phyloP scores from a whole-genome alignment of 495 filamentous ascomycete species.

The Trichoderma asperelloides region DNA sequence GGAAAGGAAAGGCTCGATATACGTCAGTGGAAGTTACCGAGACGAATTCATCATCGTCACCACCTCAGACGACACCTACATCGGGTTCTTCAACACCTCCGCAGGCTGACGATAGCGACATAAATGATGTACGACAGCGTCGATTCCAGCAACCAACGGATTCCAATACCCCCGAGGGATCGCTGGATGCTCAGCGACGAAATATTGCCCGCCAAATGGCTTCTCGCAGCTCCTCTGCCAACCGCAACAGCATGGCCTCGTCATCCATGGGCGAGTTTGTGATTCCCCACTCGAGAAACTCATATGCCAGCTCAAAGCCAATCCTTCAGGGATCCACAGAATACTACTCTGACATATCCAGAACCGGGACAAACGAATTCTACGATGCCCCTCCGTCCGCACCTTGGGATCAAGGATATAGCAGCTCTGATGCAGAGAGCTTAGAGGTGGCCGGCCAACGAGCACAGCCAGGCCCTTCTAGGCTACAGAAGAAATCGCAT shows the following conservation, averaged over 20 bases:
- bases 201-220: neutral
- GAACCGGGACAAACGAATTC: neutral
- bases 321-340: neutral
- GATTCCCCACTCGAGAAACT: neutral
- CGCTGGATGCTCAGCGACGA: neutral
- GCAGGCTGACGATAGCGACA: neutral
- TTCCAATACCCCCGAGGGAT: neutral
- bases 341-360: neutral
- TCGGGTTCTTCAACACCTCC: neutral
- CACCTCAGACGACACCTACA: neutral
- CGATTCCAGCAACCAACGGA: neutral
- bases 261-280: neutral
- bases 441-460: neutral
- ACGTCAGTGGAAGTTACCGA: neutral
- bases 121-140: neutral
- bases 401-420: neutral
- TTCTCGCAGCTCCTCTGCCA: neutral
- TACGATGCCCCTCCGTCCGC: neutral
- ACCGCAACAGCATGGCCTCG: neutral
- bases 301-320: conserved; percentile 3
- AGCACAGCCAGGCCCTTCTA: neutral
- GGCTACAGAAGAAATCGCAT: neutral
- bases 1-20: neutral
- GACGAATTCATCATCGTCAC: neutral
- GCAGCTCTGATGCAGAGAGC: neutral